Evolutionary conservation across 139 green algal genomes (phyloP).

Genomic region (Coelastrella sp.): DNA sequence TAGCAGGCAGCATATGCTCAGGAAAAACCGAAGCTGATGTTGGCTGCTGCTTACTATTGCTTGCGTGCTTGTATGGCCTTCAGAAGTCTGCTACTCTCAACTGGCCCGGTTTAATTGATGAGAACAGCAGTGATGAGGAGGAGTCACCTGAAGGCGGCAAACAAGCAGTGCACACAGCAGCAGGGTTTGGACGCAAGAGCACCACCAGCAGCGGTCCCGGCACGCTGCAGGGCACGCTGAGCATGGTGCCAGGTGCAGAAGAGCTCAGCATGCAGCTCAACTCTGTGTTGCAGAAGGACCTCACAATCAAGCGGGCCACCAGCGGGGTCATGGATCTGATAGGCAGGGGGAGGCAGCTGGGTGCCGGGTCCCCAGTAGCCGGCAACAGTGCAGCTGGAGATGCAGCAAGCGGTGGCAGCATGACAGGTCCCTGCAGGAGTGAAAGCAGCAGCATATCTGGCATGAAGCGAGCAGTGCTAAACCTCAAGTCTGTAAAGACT

Average conservation of each 20-base stretch:
- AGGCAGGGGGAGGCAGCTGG: not conserved
- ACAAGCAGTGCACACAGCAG: not conserved
- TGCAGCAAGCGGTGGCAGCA: not conserved
- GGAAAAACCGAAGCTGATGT: too few relatives aligned
- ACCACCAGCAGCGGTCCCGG: not conserved
- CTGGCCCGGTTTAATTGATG: not conserved
- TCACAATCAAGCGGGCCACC: slow-evolving; percentile 2
- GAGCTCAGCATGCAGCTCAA: slow-evolving; percentile 33
- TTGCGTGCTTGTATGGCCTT: not conserved
- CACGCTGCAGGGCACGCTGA: not conserved
- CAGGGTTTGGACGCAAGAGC: not conserved
- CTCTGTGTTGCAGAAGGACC: not conserved
- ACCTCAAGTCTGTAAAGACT: slow-evolving; percentile 4
- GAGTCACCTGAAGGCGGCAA: not conserved
- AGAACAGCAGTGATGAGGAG: not conserved
- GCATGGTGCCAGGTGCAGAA: not conserved
- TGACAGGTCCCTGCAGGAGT: not conserved
- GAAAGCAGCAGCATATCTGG: slow-evolving; percentile 23
- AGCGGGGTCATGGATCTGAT: not conserved
- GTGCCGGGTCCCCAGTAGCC: not conserved
- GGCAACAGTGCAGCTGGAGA: not conserved
- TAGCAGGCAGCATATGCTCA: too few relatives aligned
- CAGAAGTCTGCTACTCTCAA: slow-evolving; percentile 9
- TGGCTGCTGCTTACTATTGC: not conserved
- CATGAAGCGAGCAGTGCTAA: slow-evolving; percentile 34